These are phyloP conservation scores for Zhuliangozyma blackwelliae DNA, from an alignment of 1,139 yeast genomes.

Conservation along the genomic window DNA sequence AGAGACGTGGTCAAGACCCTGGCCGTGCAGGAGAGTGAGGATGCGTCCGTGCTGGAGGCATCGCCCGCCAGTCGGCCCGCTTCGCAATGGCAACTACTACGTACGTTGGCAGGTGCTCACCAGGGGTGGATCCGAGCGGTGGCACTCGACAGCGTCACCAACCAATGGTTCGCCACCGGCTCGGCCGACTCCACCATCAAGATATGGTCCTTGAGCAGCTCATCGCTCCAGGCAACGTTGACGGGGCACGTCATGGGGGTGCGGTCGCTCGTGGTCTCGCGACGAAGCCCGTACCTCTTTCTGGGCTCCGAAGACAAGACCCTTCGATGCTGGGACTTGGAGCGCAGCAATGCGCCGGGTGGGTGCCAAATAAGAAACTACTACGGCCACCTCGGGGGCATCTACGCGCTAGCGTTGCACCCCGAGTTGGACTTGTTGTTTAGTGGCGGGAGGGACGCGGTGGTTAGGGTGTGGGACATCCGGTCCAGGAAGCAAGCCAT, in stretches of 20 bases:
- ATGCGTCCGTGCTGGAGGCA: too few relatives aligned
- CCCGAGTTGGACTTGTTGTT: conserved; percentile 85
- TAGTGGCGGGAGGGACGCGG: conserved; percentile 88
- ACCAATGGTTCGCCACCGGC: conserved; percentile 90
- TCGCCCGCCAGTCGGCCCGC: too few relatives aligned
- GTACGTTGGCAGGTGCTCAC: conserved; percentile 81
- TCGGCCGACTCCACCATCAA: conserved; percentile 85
- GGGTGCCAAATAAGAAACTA: conserved; percentile 69
- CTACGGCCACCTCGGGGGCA: conserved; percentile 92
- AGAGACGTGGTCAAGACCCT: background rate
- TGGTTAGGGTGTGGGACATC: conserved; percentile 90
- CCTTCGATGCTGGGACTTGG: conserved; percentile 96
- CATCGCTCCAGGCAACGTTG: conserved; percentile 64
- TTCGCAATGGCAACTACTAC: conserved; percentile 63
- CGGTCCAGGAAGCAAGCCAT: conserved; percentile 73
- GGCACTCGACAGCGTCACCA: conserved; percentile 73
- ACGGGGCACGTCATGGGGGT: conserved; percentile 93
- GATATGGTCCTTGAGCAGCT: conserved; percentile 84
- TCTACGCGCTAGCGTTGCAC: conserved; percentile 77
- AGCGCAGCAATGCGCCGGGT: conserved; percentile 60
- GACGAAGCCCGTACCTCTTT: conserved; percentile 80
- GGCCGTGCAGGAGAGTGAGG: too few relatives aligned
- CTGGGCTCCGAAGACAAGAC: conserved; percentile 92
- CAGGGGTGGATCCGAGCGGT: conserved; percentile 87
- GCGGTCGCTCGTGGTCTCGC: conserved; percentile 68